These are phyloP conservation scores for Lipomyces yamanashiensis DNA, from an alignment of 805 yeast genomes.

Conservation along the genomic window DNA sequence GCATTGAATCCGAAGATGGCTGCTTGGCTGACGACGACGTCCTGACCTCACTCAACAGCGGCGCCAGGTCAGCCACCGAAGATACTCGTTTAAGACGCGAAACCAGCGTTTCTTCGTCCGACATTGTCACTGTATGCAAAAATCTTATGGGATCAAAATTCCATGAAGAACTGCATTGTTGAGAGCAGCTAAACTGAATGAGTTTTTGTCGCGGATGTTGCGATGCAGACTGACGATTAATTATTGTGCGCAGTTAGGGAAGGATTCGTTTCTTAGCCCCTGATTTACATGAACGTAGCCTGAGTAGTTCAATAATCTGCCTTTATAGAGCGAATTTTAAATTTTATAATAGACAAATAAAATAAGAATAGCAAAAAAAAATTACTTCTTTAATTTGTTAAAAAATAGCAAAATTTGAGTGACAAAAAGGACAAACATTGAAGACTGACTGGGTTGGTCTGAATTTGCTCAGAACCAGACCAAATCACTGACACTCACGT, in stretches of 20 bases:
- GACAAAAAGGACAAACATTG: background rate
- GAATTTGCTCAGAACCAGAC: too few species aligned
- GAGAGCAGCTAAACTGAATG: too few species aligned
- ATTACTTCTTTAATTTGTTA: background rate
- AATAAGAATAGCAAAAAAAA: too few species aligned
- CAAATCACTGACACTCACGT: too few species aligned
- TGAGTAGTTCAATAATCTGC: too few species aligned
- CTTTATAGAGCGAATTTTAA: too few species aligned
- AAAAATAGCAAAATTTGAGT: background rate
- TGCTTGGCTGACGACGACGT: background rate
- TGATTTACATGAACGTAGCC: too few species aligned
- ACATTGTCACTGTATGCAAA: background rate
- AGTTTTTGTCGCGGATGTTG: too few species aligned
- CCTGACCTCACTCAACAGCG: background rate
- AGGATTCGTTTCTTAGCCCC: too few species aligned
- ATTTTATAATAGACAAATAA: background rate
- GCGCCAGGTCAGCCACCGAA: background rate
- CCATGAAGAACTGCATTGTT: background rate
- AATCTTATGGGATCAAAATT: background rate
- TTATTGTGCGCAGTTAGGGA: too few species aligned
- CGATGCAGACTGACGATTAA: too few species aligned
- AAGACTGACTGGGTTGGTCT: too few species aligned
- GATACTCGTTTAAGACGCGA: slow-evolving; percentile 2
- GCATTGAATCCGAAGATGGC: slow-evolving; percentile 8
- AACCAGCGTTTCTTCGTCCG: background rate